Base-by-base conservation (phyloP, 345 rosid genomes). In the Eucalyptus sideroxylon region DNA sequence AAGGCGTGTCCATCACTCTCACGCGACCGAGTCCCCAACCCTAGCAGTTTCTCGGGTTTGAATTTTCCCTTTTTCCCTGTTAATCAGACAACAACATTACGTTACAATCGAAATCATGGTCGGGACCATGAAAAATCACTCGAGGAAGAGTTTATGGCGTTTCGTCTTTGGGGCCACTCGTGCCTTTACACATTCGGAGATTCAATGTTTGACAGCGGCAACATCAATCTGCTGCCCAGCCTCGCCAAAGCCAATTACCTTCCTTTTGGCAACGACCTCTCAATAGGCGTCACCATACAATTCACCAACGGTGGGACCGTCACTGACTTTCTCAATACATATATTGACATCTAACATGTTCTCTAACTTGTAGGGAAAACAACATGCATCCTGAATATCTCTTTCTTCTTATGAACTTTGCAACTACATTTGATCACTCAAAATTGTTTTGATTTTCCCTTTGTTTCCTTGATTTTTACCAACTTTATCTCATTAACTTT, bases 111-210 rank as follows among this genome's bases (percentile, higher is more conserved):
- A 65, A 13, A 6, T 27, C 9, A 6, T 14, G 72, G 37, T 65
- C 37, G 17, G 37, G 72, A 65, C 15, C 72, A 65, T 65, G 72
- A 65, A 8, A 30, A 30, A 14, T 14, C 37, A 65, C 37, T 15
- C 17, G 31, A 6, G 30, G 72, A 12, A 2, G 10, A 44, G 31
- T 65, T 65, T 65, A 6, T n/a, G 16, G 72, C 72, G 10, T 65
- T 65, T 30, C 3, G 37, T 30, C 37, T 53, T 53, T 53, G 37
- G 34, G 34, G 30, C 92, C 91, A 1, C 91, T 91, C 11, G 94
- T 87, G 15, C 94, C 95, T 94, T 8, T 92, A 92, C 30, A 92
- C 92, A 23, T 94, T 95, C 5, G 95, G 94, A 6, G 94, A 94
- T 80, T 94, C 95, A 6, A 24, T 93, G 69, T 88, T 93, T 19